Conservation (phyloP, 1,284 basidiomycete species). For the Tylopilus microsporus region DNA sequence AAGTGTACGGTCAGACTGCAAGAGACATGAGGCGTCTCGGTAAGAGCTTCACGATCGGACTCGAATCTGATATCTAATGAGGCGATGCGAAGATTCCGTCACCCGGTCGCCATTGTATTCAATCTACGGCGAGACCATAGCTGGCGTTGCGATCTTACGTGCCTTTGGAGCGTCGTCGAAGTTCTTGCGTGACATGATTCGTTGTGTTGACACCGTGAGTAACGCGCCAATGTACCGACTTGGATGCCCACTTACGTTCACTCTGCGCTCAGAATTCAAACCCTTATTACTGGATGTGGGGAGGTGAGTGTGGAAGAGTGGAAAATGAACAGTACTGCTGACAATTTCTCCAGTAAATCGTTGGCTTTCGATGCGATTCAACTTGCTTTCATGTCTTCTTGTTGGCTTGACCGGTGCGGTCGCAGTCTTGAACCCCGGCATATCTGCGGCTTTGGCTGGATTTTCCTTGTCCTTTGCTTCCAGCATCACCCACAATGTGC, state of each 20-base stretch:
- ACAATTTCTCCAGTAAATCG: constrained; percentile 55
- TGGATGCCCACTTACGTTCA: not conserved
- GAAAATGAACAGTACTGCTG: not conserved
- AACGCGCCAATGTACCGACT: constrained; percentile 5
- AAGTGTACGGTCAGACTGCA: constrained; percentile 79
- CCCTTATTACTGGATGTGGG: constrained; percentile 83
- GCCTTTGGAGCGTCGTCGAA: constrained; percentile 86
- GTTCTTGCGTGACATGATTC: constrained; percentile 82
- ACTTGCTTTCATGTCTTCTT: constrained; percentile 69
- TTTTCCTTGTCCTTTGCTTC: constrained; percentile 82
- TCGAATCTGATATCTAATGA: not conserved
- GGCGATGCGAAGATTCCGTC: constrained; percentile 62
- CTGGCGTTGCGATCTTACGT: constrained; percentile 82
- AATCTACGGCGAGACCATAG: constrained; percentile 86
- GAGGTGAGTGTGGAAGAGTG: constrained; percentile 42
- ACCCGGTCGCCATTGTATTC: constrained; percentile 90
- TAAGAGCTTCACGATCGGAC: constrained; percentile 31
- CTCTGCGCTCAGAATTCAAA: constrained; percentile 54
- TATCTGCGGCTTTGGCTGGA: constrained; percentile 76
- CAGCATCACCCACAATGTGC: constrained; percentile 68
- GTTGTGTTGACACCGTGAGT: constrained; percentile 74
- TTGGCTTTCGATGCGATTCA: constrained; percentile 80
- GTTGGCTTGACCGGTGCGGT: constrained; percentile 70
- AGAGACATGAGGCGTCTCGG: constrained; percentile 85
- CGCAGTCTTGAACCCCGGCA: constrained; percentile 63